Evolutionary conservation across 169 alveolate genomes (phyloP).

Genomic region (Plasmodium vinckei): DNA sequence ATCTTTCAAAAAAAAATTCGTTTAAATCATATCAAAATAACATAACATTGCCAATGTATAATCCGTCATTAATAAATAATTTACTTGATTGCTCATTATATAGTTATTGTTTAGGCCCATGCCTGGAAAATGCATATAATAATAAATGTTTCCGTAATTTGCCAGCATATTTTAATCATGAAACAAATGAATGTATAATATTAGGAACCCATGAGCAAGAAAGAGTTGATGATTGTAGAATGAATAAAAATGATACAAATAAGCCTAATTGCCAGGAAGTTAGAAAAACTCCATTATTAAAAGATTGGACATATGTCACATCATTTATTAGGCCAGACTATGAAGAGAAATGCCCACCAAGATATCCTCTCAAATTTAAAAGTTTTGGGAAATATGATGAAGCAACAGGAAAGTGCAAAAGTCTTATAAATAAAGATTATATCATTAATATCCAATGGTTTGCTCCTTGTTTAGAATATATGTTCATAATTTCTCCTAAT

Average conservation of each 20-base stretch:
- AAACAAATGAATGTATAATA: slow-evolving; percentile 71
- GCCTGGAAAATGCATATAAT: slow-evolving; percentile 23
- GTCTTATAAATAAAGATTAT: slow-evolving; percentile 15
- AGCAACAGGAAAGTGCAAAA: slow-evolving; percentile 69
- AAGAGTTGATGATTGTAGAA: slow-evolving; percentile 25
- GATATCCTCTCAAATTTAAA: slow-evolving; percentile 51
- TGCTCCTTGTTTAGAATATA: slow-evolving; percentile 48
- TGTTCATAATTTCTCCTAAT: slow-evolving; percentile 13
- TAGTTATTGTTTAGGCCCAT: slow-evolving; percentile 69
- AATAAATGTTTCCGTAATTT: slow-evolving; percentile 58
- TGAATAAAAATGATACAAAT: slow-evolving; percentile 12
- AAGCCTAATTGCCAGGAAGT: slow-evolving; percentile 39
- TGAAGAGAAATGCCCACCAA: slow-evolving; percentile 75
- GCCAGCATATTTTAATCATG: slow-evolving; percentile 69
- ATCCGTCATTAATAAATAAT: slow-evolving; percentile 41
- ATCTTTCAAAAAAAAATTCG: slow-evolving; percentile 1
- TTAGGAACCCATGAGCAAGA: slow-evolving; percentile 72
- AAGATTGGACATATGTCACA: slow-evolving; percentile 70
- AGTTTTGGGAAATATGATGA: slow-evolving; percentile 60
- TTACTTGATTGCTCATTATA: slow-evolving; percentile 67
- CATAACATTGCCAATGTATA: slow-evolving; percentile 62
- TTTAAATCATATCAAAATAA: slow-evolving; percentile 1
- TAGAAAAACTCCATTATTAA: slow-evolving; percentile 27
- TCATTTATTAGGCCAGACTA: slow-evolving; percentile 75
- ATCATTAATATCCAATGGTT: not conserved